A percentile compares a stretch with the other conserved stretches of the same genome.
Conservation (phyloP, 352 stramenopile genomes). For the Plasmopara halstedii region DNA sequence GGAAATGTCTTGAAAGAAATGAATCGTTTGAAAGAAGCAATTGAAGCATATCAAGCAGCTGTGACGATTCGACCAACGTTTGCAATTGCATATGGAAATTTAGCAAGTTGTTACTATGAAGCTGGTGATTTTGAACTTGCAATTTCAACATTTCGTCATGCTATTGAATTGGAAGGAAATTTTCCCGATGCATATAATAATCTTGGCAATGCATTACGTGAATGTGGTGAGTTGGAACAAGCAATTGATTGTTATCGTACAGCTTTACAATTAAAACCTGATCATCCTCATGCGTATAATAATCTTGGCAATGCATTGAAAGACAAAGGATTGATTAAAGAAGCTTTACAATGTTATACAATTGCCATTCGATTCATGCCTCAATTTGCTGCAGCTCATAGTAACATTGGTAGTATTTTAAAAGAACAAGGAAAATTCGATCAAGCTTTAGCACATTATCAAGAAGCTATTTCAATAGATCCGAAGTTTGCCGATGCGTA, state of each 20-base stretch:
- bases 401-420: conserved; percentile 91
- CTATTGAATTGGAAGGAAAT: conserved; percentile 89
- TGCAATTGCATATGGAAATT: conserved; percentile 88
- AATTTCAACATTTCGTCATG: conserved; percentile 84
- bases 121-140: conserved; percentile 75
- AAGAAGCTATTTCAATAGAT: conserved; percentile 90
- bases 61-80: conserved; percentile 85
- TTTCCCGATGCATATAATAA: conserved; percentile 94
- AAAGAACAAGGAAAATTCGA: conserved; percentile 92
- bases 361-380: conserved; percentile 86
- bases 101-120: conserved; percentile 88
- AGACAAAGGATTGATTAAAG: conserved; percentile 88
- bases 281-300: conserved; percentile 93
- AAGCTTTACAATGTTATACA: conserved; percentile 92
- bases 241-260: conserved; percentile 85
- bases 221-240: conserved; percentile 75
- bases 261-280: conserved; percentile 83
- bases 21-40: conserved; percentile 59
- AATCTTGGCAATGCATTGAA: conserved; percentile 91
- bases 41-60: conserved; percentile 78
- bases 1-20: conserved; percentile 81
- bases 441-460: conserved; percentile 91
- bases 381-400: conserved; percentile 89
- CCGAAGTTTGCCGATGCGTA: conserved; percentile 88
- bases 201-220: conserved; percentile 86